Evolutionary conservation across 73 alveolate genomes (phyloP), one percentile per base, ranked within the genome.

Genomic region (Blepharisma japonicum): DNA sequence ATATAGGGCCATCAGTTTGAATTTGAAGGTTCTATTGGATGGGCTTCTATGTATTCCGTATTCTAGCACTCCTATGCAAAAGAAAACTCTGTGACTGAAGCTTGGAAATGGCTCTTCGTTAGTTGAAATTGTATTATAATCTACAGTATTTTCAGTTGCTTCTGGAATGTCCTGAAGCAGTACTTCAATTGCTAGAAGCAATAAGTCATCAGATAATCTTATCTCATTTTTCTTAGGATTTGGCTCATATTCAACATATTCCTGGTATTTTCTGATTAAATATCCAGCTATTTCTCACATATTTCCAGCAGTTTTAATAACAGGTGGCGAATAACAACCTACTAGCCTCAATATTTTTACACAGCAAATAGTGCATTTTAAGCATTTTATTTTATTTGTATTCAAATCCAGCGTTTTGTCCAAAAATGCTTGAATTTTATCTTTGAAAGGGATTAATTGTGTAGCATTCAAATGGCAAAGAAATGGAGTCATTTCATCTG

Each of bases 371-470:
- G 74, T 61, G 5, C 74, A 14, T 61, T 39, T 61, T 9, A 61
- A 25, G 46, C 74, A 61, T 61, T 61, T 61, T 39, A 61, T 61
- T 25, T 61, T 61, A 61, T 61, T 61, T 9, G 74, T 61, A 25
- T n/a, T 14, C 18, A 61, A 2, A 14, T 61, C 74, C 23, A 61
- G 23, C 47, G 23, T 61, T 25, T 61, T 61, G 18, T 61, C 74
- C 0, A 14, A 48, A 61, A 61, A 61, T 2, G 74, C 74, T 8
- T 61, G 14, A 39, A 61, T 61, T 25, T 61, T 61, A 25, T 61
- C 74, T 9, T 39, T n/a, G 11, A 61, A 61, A 61, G 74, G 47
- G 14, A 61, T 14, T 14, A 61, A 48, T 61, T 61, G 74, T 20
- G 74, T 61, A 9, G 23, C 74, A 25, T 61, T 61, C 4, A 61